Conservation (phyloP, 2,329 filamentous ascomycete genomes). For the Furcasterigmium sp. region DNA sequence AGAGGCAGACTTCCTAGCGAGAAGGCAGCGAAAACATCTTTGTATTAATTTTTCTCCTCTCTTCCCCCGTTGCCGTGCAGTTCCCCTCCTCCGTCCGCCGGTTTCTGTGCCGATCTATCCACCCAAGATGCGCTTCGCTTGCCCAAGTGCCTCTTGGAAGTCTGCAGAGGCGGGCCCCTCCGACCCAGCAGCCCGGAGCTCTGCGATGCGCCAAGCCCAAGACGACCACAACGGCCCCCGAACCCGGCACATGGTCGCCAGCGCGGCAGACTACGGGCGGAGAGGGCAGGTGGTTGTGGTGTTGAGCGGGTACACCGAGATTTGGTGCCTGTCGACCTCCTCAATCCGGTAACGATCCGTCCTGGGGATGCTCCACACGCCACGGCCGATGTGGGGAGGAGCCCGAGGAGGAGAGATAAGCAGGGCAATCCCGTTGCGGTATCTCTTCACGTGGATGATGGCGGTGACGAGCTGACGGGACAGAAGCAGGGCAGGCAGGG, state of each 20-base stretch:
- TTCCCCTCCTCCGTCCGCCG: background rate
- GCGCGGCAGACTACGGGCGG: background rate
- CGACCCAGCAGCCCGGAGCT: slow-evolving; percentile 2
- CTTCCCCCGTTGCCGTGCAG: background rate
- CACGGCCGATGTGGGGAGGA: background rate
- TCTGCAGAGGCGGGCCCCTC: slow-evolving; percentile 2
- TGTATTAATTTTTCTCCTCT: background rate
- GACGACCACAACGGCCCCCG: background rate
- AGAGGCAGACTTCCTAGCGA: background rate
- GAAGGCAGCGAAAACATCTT: background rate
- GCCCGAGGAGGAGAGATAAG: background rate
- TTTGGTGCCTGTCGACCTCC: slow-evolving; percentile 2
- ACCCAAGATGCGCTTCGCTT: background rate
- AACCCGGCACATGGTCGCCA: background rate
- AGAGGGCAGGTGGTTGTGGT: background rate
- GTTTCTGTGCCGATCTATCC: background rate
- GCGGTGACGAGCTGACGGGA: too few relatives aligned
- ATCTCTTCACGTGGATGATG: background rate
- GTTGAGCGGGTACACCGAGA: background rate
- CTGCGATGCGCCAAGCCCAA: background rate
- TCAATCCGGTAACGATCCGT: background rate
- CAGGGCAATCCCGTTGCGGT: background rate
- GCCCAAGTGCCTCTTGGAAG: background rate
- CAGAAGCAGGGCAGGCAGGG: too few relatives aligned
- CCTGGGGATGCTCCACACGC: background rate